Conservation (phyloP, 495 filamentous ascomycete genomes). For the Penicillium cosmopolitanum region DNA sequence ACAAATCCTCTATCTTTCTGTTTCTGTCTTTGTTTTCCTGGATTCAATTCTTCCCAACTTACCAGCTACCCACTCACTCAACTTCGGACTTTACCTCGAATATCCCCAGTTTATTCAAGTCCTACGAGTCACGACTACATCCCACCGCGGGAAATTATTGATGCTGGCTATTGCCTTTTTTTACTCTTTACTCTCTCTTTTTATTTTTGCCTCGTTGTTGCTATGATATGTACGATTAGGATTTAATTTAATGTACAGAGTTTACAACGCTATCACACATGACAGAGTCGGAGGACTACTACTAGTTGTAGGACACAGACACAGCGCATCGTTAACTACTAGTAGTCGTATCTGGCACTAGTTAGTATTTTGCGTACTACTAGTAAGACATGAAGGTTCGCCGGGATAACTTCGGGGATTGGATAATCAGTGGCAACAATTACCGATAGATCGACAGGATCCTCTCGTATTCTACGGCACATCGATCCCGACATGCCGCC, state of each 20-base stretch:
- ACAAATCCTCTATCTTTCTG: not conserved
- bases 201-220: not conserved
- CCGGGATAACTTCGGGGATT: not conserved
- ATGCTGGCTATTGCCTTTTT: not conserved
- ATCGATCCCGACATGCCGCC: too few species aligned
- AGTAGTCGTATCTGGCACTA: not conserved
- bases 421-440: too few species aligned
- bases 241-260: constrained; percentile 21
- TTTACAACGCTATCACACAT: not conserved
- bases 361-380: not conserved
- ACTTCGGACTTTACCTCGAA: not conserved
- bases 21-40: not conserved
- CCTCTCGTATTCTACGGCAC: too few species aligned
- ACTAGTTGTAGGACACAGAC: too few species aligned
- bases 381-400: too few species aligned
- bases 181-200: too few species aligned
- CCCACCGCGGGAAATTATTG: not conserved
- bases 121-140: not conserved
- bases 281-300: too few species aligned
- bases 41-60: not conserved
- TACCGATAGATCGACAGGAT: too few species aligned
- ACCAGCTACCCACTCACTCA: not conserved
- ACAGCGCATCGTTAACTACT: not conserved
- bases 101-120: constrained; percentile 6
- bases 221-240: constrained; percentile 20